Evolutionary conservation across 2,329 filamentous ascomycete genomes (phyloP), one percentile per base, ranked within the genome.

Genomic region (Davidsoniella neocaledoniae): DNA sequence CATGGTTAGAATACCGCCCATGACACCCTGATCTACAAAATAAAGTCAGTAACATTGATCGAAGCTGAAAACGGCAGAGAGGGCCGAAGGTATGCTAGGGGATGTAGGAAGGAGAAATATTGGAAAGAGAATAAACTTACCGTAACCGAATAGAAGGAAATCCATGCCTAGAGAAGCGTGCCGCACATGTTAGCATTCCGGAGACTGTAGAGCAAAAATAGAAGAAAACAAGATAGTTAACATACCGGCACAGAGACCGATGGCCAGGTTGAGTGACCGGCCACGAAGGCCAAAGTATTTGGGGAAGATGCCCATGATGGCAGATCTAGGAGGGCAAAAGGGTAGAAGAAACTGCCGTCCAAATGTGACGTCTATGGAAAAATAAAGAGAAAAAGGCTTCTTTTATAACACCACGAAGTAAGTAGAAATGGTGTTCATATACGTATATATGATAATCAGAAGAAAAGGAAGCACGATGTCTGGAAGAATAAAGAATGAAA

Each of bases 1-100:
- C 45, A 88, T 72, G 2, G 81, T 85, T 51, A 90, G 67, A 55
- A 90, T 77, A 51, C 79, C 79, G 43, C 80, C 83, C 71, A 84
- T 86, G 8, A 86, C 80, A 59, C 82, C 79, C 63, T 83, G 80
- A 61, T 86, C 82, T 33, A 33, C 26, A 33, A 3, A 5, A 33
- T 33, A 9, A 12, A 33, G 57, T 73, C 10, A 33, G 26, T 33
- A 9, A 33, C 10, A 33, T 33, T 9, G 6, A 9, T 12, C 26
- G 10, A 21, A 33, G 26, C 26, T 33, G 26, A 12, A 33, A 33
- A 33, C 26, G 26, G 26, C 26, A 9, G 26, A 8, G 8, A 33
- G 26, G 26, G 10, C 26, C 8, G 26, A 33, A 33, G 5, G 26
- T 33, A 33, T 12, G 26, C 5, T 12, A 5, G 26, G 26, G 26